These are phyloP conservation scores for Aspergillus brunneoviolaceus DNA, from an alignment of 2,329 filamentous ascomycete genomes.

Conservation along the genomic window DNA sequence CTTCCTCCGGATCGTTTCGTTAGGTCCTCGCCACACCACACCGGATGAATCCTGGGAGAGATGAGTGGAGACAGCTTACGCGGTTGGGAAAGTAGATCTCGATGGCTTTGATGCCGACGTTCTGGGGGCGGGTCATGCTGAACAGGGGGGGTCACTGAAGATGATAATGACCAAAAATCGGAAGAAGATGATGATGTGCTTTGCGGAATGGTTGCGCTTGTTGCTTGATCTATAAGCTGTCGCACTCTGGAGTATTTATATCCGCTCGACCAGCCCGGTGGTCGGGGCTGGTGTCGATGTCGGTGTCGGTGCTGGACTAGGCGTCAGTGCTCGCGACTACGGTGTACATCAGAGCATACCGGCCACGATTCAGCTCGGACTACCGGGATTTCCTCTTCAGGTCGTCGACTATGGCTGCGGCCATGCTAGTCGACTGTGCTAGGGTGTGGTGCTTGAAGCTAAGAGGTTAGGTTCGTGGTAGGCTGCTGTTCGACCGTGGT, in stretches of 20 bases:
- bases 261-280: background rate
- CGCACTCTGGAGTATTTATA: background rate
- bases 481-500: too few relatives aligned
- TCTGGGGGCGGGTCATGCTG: constrained; percentile 57
- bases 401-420: too few relatives aligned
- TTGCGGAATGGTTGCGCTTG: background rate
- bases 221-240: background rate
- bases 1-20: constrained; percentile 42
- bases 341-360: background rate
- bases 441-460: too few relatives aligned
- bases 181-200: too few relatives aligned
- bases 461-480: too few relatives aligned
- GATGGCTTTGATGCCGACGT: constrained; percentile 91
- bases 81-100: constrained; percentile 85
- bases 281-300: too few relatives aligned
- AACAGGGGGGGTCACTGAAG: too few relatives aligned
- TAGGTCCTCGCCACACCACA: too few relatives aligned
- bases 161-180: background rate
- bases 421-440: too few relatives aligned
- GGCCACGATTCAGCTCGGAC: background rate
- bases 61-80: constrained; percentile 54
- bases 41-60: background rate
- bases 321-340: background rate
- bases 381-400: background rate
- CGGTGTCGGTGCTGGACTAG: background rate